A percentile compares a stretch with the other conserved stretches of the same genome.
Conservation (phyloP, 768 basidiomycete genomes). For the Astraeus odoratus region DNA sequence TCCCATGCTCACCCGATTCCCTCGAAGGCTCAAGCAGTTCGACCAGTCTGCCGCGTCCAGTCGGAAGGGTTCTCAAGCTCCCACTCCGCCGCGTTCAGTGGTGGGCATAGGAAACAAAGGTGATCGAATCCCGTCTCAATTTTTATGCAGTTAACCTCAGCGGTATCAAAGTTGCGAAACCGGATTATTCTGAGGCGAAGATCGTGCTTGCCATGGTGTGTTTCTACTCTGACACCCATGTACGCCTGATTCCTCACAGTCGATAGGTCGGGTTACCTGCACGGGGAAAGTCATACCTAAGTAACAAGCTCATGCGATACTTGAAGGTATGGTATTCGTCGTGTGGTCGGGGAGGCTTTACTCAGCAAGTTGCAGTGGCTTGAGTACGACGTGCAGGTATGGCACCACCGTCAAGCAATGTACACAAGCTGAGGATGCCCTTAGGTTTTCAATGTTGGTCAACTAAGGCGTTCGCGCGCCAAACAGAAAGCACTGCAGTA, state of each 20-base stretch:
- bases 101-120: slow-evolving; percentile 89
- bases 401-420: neutral
- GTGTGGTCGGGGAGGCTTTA: slow-evolving; percentile 1
- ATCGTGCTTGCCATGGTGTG: slow-evolving; percentile 94
- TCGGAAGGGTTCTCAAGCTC: slow-evolving; percentile 61
- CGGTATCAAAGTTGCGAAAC: slow-evolving; percentile 68
- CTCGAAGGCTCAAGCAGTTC: slow-evolving; percentile 70
- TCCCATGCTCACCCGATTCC: neutral
- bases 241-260: neutral
- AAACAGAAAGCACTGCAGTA: slow-evolving; percentile 72
- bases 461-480: slow-evolving; percentile 83
- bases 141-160: slow-evolving; percentile 1
- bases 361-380: slow-evolving; percentile 65
- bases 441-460: slow-evolving; percentile 97
- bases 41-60: slow-evolving; percentile 70
- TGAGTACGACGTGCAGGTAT: slow-evolving; percentile 93
- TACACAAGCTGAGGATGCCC: slow-evolving; percentile 1
- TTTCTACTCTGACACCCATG: neutral
- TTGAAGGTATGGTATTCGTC: slow-evolving; percentile 56
- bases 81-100: slow-evolving; percentile 76
- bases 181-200: slow-evolving; percentile 98
- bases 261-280: slow-evolving; percentile 92
- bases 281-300: slow-evolving; percentile 95
- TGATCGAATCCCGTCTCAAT: slow-evolving; percentile 19
- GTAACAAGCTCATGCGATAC: slow-evolving; percentile 96